Conservation (phyloP, 768 basidiomycete species). For the Tubosaeta sp. region DNA sequence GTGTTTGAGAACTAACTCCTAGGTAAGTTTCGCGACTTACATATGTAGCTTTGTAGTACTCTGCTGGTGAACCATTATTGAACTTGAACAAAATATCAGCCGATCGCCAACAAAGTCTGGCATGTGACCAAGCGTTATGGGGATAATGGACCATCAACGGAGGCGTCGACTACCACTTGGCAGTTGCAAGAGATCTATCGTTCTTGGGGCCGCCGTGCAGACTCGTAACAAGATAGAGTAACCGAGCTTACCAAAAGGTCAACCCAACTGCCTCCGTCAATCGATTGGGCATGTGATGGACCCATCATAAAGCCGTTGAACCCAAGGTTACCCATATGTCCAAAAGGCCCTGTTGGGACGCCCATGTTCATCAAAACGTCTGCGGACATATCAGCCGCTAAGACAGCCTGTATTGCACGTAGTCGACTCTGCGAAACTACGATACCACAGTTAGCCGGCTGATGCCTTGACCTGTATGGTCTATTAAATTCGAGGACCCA, state of each 20-base stretch:
- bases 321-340: conserved; percentile 23
- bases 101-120: background rate
- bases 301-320: conserved; percentile 21
- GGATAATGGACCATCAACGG: background rate
- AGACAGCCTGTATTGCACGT: conserved; percentile 66
- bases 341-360: conserved; percentile 20
- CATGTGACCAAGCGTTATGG: background rate
- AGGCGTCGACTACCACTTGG: background rate
- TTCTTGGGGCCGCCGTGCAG: background rate
- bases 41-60: conserved; percentile 64
- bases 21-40: conserved; percentile 38
- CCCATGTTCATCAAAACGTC: conserved; percentile 25
- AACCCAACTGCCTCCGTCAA: conserved; percentile 25
- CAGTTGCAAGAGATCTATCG: too few relatives aligned
- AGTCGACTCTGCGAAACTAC: conserved; percentile 72
- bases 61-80: conserved; percentile 48
- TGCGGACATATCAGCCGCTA: conserved; percentile 28
- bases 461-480: conserved; percentile 26
- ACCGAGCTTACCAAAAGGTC: conserved; percentile 27
- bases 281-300: conserved; percentile 19
- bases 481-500: conserved; percentile 75
- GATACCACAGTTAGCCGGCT: conserved; percentile 48
- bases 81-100: conserved; percentile 40
- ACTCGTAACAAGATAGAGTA: background rate
- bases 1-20: background rate